These are phyloP conservation scores for Eleusine indica DNA, from an alignment of 176 grass and related monocot genomes.

Conservation along the genomic window DNA sequence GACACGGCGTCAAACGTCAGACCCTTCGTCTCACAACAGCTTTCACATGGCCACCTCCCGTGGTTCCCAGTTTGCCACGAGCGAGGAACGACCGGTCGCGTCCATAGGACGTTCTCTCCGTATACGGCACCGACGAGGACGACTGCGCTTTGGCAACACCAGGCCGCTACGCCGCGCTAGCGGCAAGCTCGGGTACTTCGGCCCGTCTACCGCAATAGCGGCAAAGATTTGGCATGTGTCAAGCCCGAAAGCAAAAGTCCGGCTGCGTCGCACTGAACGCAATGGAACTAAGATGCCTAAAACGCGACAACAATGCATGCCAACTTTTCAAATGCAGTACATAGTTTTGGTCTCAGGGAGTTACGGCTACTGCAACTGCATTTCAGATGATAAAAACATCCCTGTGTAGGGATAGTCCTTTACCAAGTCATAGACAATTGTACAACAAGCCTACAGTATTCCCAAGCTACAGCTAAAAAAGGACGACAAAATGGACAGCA, in stretches of 20 bases:
- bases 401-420: background rate
- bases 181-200: too few species aligned
- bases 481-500: background rate
- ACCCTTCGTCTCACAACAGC: background rate
- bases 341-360: background rate
- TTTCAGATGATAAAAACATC: slow-evolving; percentile 5
- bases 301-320: background rate
- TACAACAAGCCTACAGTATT: slow-evolving; percentile 19
- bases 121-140: background rate
- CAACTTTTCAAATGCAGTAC: background rate
- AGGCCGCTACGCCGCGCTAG: too few species aligned
- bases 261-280: background rate
- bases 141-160: too few species aligned
- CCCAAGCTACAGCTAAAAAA: slow-evolving; percentile 33
- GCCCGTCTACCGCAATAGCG: too few species aligned
- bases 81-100: background rate
- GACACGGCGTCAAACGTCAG: too few species aligned
- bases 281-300: background rate
- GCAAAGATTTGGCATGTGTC: too few species aligned
- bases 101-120: background rate
- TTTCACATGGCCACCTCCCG: background rate
- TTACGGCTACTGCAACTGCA: background rate
- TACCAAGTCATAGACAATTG: background rate
- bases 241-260: background rate
- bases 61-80: background rate